A percentile compares a stretch with the other conserved stretches of the same genome.
These are phyloP conservation scores for Seminavis robusta DNA, from an alignment of 108 stramenopile species.

Conservation along the genomic window DNA sequence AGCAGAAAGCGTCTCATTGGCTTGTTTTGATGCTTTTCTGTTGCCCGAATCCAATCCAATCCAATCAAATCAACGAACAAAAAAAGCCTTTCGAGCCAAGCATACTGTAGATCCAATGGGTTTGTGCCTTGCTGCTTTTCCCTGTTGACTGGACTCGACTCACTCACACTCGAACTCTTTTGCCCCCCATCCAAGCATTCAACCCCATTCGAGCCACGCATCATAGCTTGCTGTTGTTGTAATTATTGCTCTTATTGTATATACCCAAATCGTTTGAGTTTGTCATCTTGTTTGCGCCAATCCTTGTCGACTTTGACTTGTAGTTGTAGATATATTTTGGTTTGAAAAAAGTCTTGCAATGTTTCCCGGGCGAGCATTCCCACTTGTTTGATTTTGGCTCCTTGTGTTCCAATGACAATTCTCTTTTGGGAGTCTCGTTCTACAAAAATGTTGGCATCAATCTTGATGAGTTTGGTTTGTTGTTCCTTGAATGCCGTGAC, in stretches of 20 bases:
- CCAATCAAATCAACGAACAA: no score
- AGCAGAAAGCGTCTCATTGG: no score
- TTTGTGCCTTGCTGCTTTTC: neutral
- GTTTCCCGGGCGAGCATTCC: constrained; percentile 79
- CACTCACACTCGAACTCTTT: neutral
- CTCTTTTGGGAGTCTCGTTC: constrained; percentile 90
- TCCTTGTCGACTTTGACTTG: constrained; percentile 92
- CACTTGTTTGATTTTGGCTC: constrained; percentile 82
- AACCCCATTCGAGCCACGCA: no score
- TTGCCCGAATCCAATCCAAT: no score
- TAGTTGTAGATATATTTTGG: constrained; percentile 74
- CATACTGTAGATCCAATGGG: no score
- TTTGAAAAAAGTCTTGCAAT: constrained; percentile 64
- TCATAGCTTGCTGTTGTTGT: neutral
- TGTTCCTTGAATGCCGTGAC: constrained; percentile 87
- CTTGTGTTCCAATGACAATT: constrained; percentile 90
- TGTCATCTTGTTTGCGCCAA: constrained; percentile 85
- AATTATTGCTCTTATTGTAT: constrained; percentile 5
- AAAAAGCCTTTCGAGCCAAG: no score
- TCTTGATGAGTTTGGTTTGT: constrained; percentile 42
- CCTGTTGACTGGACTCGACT: neutral
- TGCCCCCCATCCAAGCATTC: no score
- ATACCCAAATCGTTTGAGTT: constrained; percentile 85
- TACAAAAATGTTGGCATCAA: constrained; percentile 79
- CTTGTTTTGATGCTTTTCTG: no score